phyloP scores from a whole-genome alignment of 2,329 filamentous ascomycete genomes.

The Lasiodiplodia gonubiensis region DNA sequence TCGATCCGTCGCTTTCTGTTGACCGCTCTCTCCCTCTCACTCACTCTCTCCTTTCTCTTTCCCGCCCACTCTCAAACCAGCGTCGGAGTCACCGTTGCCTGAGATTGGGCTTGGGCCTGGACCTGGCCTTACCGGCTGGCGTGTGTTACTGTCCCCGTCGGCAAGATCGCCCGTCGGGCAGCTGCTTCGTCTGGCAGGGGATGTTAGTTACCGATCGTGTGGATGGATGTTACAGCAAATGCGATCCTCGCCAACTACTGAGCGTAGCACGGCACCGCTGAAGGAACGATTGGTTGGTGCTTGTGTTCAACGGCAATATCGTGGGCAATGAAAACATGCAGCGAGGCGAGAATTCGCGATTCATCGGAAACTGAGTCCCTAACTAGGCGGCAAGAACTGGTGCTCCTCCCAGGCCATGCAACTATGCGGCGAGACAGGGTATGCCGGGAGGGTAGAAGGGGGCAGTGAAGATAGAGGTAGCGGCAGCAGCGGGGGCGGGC shows the following conservation, averaged over 20 bases:
- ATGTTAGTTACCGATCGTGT: constrained; percentile 8
- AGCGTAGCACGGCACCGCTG: background rate
- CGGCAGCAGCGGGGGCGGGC: background rate
- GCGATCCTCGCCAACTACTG: background rate
- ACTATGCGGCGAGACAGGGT: background rate
- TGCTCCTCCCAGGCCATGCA: background rate
- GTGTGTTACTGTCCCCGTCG: background rate
- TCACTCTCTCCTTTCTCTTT: background rate
- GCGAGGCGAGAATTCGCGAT: background rate
- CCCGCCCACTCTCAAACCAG: background rate
- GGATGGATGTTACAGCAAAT: constrained; percentile 3
- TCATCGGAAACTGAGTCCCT: background rate
- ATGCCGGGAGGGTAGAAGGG: background rate
- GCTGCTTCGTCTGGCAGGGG: background rate
- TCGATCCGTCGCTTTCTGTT: background rate
- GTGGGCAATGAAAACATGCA: background rate
- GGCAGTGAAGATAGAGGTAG: background rate
- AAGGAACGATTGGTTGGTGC: background rate
- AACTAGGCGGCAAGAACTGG: background rate
- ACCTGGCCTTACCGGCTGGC: background rate
- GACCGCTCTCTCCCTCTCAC: background rate
- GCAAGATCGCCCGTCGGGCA: background rate
- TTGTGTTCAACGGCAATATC: background rate
- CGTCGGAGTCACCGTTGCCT: background rate
- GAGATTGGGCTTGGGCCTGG: background rate